Percentiles rank a stretch among this genome's conserved stretches.
These are phyloP conservation scores for Colletotrichum abscissum DNA, from an alignment of 2,329 filamentous ascomycete species.

Conservation along the genomic window DNA sequence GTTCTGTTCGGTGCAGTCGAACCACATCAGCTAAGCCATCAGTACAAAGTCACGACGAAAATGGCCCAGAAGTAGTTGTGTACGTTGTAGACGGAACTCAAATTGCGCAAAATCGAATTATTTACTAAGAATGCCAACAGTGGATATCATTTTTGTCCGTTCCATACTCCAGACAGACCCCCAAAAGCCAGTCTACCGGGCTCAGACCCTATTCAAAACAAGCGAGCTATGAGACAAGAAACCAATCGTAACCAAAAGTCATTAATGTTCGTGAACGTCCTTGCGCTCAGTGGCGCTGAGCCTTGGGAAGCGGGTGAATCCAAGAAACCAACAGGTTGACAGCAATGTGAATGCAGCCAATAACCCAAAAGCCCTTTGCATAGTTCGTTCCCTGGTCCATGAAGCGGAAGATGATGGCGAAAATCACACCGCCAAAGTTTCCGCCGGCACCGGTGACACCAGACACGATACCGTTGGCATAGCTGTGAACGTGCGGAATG, in stretches of 20 bases:
- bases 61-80: too few species aligned
- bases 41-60: too few species aligned
- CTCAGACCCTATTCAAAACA: background rate
- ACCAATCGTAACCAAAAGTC: background rate
- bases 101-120: background rate
- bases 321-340: conserved; percentile 73
- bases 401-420: conserved; percentile 86
- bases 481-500: conserved; percentile 86
- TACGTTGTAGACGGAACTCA: background rate
- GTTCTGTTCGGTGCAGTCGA: too few species aligned
- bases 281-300: conserved; percentile 45
- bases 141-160: conserved; percentile 29
- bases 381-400: conserved; percentile 72
- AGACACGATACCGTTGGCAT: conserved; percentile 81
- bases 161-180: conserved; percentile 22
- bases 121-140: background rate
- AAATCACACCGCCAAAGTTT: conserved; percentile 87
- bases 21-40: too few species aligned
- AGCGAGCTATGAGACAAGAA: background rate
- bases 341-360: conserved; percentile 79
- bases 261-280: background rate
- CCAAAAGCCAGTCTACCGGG: background rate
- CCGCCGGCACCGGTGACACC: conserved; percentile 83
- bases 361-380: conserved; percentile 81
- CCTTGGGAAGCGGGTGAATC: conserved; percentile 66